Evolutionary conservation across 176 grass and related monocot species (phyloP), one percentile per base, ranked within the genome.

Genomic region (Eremochloa ophiuroides): DNA sequence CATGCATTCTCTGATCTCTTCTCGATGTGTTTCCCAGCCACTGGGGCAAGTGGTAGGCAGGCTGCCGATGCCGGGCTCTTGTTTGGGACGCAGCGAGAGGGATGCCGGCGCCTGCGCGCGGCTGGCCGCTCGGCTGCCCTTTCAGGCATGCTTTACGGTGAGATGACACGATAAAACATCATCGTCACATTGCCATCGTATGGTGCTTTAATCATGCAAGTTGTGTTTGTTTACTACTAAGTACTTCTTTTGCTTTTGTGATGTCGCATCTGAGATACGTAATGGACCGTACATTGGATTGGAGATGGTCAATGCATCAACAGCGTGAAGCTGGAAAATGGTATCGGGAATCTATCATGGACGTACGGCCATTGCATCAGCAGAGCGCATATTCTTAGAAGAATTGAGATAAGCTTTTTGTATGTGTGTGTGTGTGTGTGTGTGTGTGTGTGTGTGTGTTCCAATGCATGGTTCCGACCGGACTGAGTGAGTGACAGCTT

Each of bases 61-160:
- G 72, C 23, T 22, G 25, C 46, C 5, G 17, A 0, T 8, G 47
- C 9, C 7, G 4, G 65, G 7, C 63, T 67, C 35, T 10, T 33
- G 20, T 12, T 17, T 3, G 60, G 38, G 26, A 38, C 39, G 61
- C 70, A 53, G 48, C 48, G 43, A 44, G 76, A 42, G 73, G 56
- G 10, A 13, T 10, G n/a, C n/a, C n/a, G n/a, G 55, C 15, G 68
- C 26, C 75, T 64, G 59, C 60, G 78, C 76, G 76, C 77, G 84
- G 77, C 84, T 67, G 18, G 46, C 73, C 77, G 71, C 42, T 50
- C 65, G 2, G 20, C n/a, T n/a, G 27, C 20, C 4, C 78, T 48
- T 76, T 87, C 39, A 17, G n/a, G 16, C 17, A 16, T 62, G 58
- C 51, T 62, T 87, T 16, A 25, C 39, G 47, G 71, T n/a, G 59